These are phyloP conservation scores for Colletotrichum cereale DNA, from an alignment of 2,329 filamentous ascomycete genomes.

Conservation along the genomic window DNA sequence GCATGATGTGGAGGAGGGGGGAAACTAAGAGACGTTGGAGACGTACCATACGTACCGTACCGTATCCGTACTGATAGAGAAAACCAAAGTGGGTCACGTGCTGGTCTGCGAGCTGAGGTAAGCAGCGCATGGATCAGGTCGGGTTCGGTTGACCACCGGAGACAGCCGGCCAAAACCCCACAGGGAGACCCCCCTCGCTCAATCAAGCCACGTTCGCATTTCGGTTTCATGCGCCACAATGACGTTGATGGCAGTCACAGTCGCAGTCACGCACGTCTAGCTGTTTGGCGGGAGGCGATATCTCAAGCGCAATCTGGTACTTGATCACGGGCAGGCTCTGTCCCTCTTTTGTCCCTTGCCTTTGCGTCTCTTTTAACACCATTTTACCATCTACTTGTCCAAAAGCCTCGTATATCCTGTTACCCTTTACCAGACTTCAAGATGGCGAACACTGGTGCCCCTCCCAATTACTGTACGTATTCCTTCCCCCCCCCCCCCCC, in stretches of 20 bases:
- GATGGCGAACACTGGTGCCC: constrained; percentile 50
- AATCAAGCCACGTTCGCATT: constrained; percentile 46
- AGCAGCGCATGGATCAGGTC: neutral
- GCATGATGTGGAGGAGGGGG: too few species aligned
- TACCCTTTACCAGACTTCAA: constrained; percentile 1
- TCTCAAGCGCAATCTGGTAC: constrained; percentile 4
- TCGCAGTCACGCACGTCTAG: too few species aligned
- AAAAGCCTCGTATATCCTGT: neutral
- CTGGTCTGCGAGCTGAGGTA: neutral
- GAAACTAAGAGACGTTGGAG: too few species aligned
- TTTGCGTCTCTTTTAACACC: neutral
- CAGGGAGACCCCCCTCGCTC: too few species aligned
- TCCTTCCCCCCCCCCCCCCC: constrained; percentile 11
- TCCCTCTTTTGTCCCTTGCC: constrained; percentile 2
- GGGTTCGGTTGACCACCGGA: neutral
- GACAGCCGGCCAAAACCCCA: neutral
- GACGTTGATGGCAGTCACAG: constrained; percentile 53
- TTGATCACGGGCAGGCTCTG: constrained; percentile 15
- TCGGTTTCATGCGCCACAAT: constrained; percentile 54
- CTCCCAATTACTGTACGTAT: constrained; percentile 70
- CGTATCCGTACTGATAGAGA: too few species aligned
- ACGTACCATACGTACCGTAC: too few species aligned
- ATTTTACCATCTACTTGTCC: neutral
- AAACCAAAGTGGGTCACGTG: neutral
- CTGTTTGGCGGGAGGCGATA: constrained; percentile 9